Base-by-base conservation (phyloP, 2,329 filamentous ascomycete genomes). In the Tolypocladium amazonense region DNA sequence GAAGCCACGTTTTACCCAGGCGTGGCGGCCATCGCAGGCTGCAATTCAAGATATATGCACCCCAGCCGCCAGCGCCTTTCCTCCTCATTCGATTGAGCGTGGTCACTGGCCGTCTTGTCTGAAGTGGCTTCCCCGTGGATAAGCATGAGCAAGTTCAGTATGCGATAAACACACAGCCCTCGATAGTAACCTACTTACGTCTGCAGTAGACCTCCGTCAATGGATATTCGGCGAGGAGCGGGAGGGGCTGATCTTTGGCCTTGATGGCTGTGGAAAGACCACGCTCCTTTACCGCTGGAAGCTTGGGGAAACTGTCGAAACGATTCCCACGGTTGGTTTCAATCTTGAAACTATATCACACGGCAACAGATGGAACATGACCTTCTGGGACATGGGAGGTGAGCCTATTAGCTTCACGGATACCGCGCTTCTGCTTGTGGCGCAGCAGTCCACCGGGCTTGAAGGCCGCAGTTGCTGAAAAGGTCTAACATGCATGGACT, bases 311-410 rank as follows among this genome's bases (percentile, higher is more conserved):
- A 89, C 91, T 72, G 90, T 96, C 71, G 94, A 90, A 69, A 95
- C 92, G 63, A 96, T 97, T 71, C 92, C 92, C 63, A 97, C 92
- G 66, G 94, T 96, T 72, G 92, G 88, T 62, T 96, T 97, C 80
- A 97, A 97, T 71, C 90, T 97, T 63, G 92, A 97, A 77, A 89
- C 86, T 2, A 87, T 92, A 0, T 62, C 66, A 1, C 61, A 64
- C 50, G 39, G 62, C 0, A 58, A 64, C 54, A 63, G 65, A 6
- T 61, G 61, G 8, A 66, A 64, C 14, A 60, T 71, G 1, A 65
- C 64, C 0, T 55, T 71, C 1, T 71, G 69, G 69, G 68, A 71
- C 25, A 59, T 70, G 11, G 69, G 69, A 63, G 69, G 69, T 70
- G 18, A 58, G 62, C 20, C 18, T 8, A 30, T 3, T 6, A 5